Conservation (phyloP, 2,329 filamentous ascomycete species). For the Coleophoma crateriformis region DNA sequence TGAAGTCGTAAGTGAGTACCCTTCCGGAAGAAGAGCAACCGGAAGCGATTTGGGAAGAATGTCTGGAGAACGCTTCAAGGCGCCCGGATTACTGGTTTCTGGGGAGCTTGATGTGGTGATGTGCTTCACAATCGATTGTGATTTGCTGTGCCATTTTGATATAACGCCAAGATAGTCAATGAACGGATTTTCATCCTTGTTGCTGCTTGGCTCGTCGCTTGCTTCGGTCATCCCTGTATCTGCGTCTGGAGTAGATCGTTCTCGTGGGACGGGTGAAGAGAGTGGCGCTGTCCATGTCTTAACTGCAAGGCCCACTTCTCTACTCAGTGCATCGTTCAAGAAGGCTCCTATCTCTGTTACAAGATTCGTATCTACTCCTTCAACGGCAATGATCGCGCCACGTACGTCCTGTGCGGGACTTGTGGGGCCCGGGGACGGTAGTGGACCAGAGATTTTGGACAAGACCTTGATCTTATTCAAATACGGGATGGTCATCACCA, state of each 20-base stretch:
- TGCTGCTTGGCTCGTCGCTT: constrained; percentile 9
- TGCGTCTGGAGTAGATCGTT: background rate
- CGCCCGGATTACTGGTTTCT: background rate
- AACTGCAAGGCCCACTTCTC: constrained; percentile 21
- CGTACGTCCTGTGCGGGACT: constrained; percentile 40
- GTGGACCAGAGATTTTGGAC: constrained; percentile 67
- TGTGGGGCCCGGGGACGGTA: constrained; percentile 34
- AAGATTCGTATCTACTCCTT: constrained; percentile 59
- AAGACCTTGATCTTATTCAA: constrained; percentile 73
- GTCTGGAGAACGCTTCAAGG: background rate
- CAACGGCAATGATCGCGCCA: constrained; percentile 79
- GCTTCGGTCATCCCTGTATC: constrained; percentile 14
- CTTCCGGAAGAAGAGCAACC: constrained; percentile 68
- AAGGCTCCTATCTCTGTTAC: constrained; percentile 53
- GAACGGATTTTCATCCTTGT: constrained; percentile 34
- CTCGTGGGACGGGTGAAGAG: background rate
- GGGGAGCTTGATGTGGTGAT: constrained; percentile 33
- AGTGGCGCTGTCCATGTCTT: constrained; percentile 16
- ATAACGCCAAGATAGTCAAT: constrained; percentile 63
- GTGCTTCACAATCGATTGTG: constrained; percentile 60
- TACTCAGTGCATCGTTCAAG: constrained; percentile 37
- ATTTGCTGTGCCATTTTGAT: constrained; percentile 69
- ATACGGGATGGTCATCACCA: constrained; percentile 71
- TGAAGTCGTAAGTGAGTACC: constrained; percentile 75
- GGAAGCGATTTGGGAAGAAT: constrained; percentile 39